Base-by-base conservation (phyloP, 2,329 filamentous ascomycete species). In the Fusarium gaditjirri region DNA sequence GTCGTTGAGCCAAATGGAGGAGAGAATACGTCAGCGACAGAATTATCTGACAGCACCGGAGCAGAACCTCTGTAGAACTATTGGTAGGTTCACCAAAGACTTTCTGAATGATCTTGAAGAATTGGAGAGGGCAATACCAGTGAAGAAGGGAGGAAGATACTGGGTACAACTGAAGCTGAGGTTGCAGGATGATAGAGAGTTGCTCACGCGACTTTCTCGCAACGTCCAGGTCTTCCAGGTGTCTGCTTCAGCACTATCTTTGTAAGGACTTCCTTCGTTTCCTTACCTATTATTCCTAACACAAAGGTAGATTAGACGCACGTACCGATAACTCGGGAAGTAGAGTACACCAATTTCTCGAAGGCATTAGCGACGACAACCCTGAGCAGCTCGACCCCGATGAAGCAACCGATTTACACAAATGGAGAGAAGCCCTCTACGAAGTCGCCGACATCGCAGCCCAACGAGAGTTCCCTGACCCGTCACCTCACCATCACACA, bases 221-320 rank as follows among this genome's bases (percentile, higher is more conserved):
- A 68, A 68, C 21, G 50, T 61, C 13, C 56, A 68, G 17, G 47
- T 68, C 3, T 62, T 68, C 13, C 65, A 68, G n/a, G 13, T 63
- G 9, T 62, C 49, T 35, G 65, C 63, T 14, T 39, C 31, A 14
- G 56, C 23, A 4, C 14, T 68, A 16, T 38, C 44, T 5, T 29
- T 68, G 65, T 68, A 25, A 62, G 49, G 55, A 2, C 19, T 4
- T 12, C 12, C 5, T 33, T 6, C 33, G 6, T 6, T 31, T 3
- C 3, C 5, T n/a, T 14, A 5, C 23, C 17, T 3, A 21, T 4
- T 3, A n/a, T 31, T 21, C 42, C 49, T 67, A 17, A 68, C 38
- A 55, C 8, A 21, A 21, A 6, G 8, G 10, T 5, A 68, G 62
- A 44, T 27, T 67, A 33, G 43, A 55, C 13, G 6, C 43, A 4